These are phyloP conservation scores for Daphne laureola DNA, from an alignment of 441 rosid genomes.

Conservation along the genomic window DNA sequence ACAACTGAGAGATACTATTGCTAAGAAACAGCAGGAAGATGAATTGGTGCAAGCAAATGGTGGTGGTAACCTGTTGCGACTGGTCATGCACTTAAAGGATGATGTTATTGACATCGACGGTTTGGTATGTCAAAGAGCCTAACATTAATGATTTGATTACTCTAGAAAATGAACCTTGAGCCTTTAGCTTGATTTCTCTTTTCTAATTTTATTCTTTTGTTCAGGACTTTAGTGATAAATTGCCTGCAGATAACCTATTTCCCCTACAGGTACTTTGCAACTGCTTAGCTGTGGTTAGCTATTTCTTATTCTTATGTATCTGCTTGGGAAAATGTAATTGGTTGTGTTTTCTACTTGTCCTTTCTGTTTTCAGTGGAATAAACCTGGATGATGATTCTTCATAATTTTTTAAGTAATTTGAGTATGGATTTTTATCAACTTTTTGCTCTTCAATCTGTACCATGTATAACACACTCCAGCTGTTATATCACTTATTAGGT, in stretches of 20 bases:
- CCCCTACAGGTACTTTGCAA: slow-evolving; percentile 69
- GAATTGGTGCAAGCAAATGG: slow-evolving; percentile 71
- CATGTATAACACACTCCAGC: no score
- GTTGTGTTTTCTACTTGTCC: no score
- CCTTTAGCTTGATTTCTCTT: not conserved
- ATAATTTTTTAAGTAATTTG: no score
- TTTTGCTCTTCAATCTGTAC: no score
- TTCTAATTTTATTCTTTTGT: slow-evolving; percentile 12
- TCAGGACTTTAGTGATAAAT: slow-evolving; percentile 83
- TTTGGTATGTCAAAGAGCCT: slow-evolving; percentile 53
- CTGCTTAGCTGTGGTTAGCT: slow-evolving; percentile 3
- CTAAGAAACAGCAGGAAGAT: slow-evolving; percentile 89
- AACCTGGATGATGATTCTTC: no score
- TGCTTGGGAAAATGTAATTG: no score
- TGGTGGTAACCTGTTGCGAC: slow-evolving; percentile 73
- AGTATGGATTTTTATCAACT: no score
- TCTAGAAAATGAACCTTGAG: not conserved
- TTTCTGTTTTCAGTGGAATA: no score
- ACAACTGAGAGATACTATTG: slow-evolving; percentile 84
- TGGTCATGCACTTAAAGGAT: slow-evolving; percentile 92
- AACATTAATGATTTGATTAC: not conserved
- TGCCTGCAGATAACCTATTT: slow-evolving; percentile 79
- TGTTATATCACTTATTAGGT: no score
- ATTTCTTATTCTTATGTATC: slow-evolving; percentile 7
- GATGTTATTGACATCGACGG: slow-evolving; percentile 90